phyloP scores from a whole-genome alignment of 441 rosid species.

The Arabidopsis hybrid region DNA sequence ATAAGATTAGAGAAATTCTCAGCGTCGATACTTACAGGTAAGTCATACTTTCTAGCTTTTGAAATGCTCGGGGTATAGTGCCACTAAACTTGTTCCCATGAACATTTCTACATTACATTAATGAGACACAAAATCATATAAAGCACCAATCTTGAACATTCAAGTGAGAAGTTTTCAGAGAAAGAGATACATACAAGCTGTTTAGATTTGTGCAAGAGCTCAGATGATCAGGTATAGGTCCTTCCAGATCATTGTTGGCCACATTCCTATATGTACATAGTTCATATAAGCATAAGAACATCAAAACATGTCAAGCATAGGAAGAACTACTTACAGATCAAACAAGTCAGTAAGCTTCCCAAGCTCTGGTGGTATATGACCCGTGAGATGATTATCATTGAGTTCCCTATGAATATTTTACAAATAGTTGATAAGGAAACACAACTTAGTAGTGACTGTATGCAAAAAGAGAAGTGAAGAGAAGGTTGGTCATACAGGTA shows the following conservation, averaged over 20 bases:
- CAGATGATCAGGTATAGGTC: slow-evolving; percentile 82
- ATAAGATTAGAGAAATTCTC: neutral
- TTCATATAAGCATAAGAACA: slow-evolving; percentile 26
- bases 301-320: slow-evolving; percentile 14
- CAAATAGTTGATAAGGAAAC: neutral
- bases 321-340: slow-evolving; percentile 70
- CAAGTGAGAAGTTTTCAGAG: neutral
- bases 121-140: slow-evolving; percentile 8
- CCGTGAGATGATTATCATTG: slow-evolving; percentile 78
- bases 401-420: slow-evolving; percentile 70
- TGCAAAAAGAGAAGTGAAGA: neutral
- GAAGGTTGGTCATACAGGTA: slow-evolving; percentile 67
- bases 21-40: slow-evolving; percentile 64
- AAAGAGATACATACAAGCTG: slow-evolving; percentile 68
- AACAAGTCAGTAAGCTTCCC: slow-evolving; percentile 93
- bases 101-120: slow-evolving; percentile 63
- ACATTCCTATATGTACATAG: slow-evolving; percentile 62
- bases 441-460: slow-evolving; percentile 1
- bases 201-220: slow-evolving; percentile 91
- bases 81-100: slow-evolving; percentile 86
- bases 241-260: slow-evolving; percentile 81
- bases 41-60: slow-evolving; percentile 89
- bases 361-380: slow-evolving; percentile 83
- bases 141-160: slow-evolving; percentile 13
- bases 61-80: slow-evolving; percentile 76